These are phyloP conservation scores for Fusarium ambrosium DNA, from an alignment of 2,329 filamentous ascomycete genomes.

Conservation along the genomic window DNA sequence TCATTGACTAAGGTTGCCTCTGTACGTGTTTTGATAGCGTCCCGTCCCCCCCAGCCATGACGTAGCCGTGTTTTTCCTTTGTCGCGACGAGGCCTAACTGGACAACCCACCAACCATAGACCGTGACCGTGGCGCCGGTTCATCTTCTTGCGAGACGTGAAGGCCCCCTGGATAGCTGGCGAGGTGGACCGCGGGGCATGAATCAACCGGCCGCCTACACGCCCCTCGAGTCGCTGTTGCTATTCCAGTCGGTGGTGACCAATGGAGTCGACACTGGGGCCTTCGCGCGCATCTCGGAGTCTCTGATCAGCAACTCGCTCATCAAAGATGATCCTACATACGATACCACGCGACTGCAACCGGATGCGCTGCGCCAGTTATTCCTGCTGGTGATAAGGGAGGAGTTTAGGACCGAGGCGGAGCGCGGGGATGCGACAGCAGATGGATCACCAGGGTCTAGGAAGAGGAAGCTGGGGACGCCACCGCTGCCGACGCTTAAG, in stretches of 20 bases:
- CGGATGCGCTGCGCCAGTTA: constrained; percentile 82
- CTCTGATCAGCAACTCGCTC: constrained; percentile 79
- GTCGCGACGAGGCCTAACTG: constrained; percentile 43
- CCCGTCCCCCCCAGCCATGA: constrained; percentile 44
- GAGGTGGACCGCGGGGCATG: constrained; percentile 69
- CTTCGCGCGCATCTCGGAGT: constrained; percentile 80
- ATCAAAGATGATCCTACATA: constrained; percentile 79
- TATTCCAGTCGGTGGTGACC: constrained; percentile 83
- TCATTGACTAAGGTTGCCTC: constrained; percentile 48
- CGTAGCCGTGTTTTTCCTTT: constrained; percentile 38
- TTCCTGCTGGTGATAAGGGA: constrained; percentile 84
- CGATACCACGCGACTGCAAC: constrained; percentile 79
- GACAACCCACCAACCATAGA: constrained; percentile 49
- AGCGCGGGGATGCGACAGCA: constrained; percentile 53
- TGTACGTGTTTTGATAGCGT: constrained; percentile 49
- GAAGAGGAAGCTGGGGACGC: constrained; percentile 81
- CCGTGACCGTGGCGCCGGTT: constrained; percentile 70
- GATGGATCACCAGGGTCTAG: constrained; percentile 69
- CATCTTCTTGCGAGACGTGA: constrained; percentile 66
- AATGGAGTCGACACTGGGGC: constrained; percentile 75
- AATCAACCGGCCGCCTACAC: constrained; percentile 77
- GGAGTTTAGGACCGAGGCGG: constrained; percentile 71
- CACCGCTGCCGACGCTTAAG: constrained; percentile 73
- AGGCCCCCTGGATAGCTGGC: constrained; percentile 68
- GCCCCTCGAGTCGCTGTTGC: constrained; percentile 85